phyloP scores from a whole-genome alignment of 2,329 filamentous ascomycete genomes.

The Phaeosphaeriaceae sp. region DNA sequence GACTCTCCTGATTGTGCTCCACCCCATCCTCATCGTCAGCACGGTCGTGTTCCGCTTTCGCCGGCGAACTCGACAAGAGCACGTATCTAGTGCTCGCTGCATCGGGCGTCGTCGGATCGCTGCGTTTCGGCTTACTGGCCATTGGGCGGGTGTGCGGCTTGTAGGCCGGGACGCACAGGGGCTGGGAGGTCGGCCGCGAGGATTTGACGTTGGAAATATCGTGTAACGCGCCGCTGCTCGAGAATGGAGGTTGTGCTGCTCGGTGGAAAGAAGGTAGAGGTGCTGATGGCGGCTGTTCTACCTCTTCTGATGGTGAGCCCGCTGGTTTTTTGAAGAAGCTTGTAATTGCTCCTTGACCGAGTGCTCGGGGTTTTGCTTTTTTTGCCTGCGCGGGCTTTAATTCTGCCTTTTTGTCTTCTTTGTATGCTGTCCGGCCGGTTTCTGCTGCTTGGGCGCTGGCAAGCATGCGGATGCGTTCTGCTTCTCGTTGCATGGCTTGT shows the following conservation, averaged over 20 bases:
- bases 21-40: constrained; percentile 7
- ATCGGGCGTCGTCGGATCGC: constrained; percentile 26
- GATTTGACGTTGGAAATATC: constrained; percentile 44
- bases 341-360: constrained; percentile 60
- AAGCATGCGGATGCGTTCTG: constrained; percentile 37
- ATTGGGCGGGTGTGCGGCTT: constrained; percentile 43
- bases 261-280: constrained; percentile 19
- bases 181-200: constrained; percentile 25
- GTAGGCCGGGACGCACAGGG: constrained; percentile 37
- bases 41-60: constrained; percentile 34
- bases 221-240: constrained; percentile 26
- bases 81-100: constrained; percentile 54
- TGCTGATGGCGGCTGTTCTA: constrained; percentile 8
- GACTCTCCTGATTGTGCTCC: constrained; percentile 9
- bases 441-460: constrained; percentile 30
- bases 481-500: constrained; percentile 50
- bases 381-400: constrained; percentile 23
- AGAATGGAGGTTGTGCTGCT: constrained; percentile 29
- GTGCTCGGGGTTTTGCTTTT: constrained; percentile 45
- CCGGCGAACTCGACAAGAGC: constrained; percentile 53
- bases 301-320: constrained; percentile 18
- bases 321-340: constrained; percentile 56
- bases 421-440: constrained; percentile 18
- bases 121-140: constrained; percentile 35
- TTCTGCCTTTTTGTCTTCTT: constrained; percentile 38